Base-by-base conservation (phyloP, 257 asterid species). In the Solanum pinnatisectum region DNA sequence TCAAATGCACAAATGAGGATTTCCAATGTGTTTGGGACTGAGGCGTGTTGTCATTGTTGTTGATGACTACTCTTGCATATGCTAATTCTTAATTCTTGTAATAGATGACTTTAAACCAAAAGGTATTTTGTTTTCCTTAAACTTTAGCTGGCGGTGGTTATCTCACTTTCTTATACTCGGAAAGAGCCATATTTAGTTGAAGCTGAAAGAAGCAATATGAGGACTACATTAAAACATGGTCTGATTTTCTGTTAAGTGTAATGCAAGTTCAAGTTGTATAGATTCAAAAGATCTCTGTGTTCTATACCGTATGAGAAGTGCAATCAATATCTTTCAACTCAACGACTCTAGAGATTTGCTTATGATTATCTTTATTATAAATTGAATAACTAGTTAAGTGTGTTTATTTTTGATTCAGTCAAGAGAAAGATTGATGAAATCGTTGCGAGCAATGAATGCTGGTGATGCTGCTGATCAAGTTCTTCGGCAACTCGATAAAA, bases 391-490 rank as follows among this genome's bases (percentile, higher is more conserved):
- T 49, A 32, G 27, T 20, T 5, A 44, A 44, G 40, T 49, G 86
- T 18, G 22, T 46, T 85, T 86, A 86, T 76, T 73, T 39, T 77
- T 89, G 76, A 72, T 65, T 68, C 93, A 97, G 99, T 93, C 99
- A 65, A 94, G 98, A 91, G 99, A 97, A 83, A 94, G 92, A 88
- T 89, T 97, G 95, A 91, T 96, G 33, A 97, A 94, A 90, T 94
- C 92, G 83, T 91, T 97, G 92, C 95, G 98, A 89, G 93, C 93
- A 78, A 95, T 96, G 98, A 94, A 93, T 93, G 99, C 99, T 73
- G 98, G 98, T 88, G 99, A 97, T 88, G 99, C 99, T 63, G 99
- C 99, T 78, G 99, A 97, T 92, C 99, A 97, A 90, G 99, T 92
- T 90, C 83, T 94, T 49, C 91, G 99, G 73, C 99, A 97, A 90